Conservation (phyloP, 176 grass and related monocot genomes). For the Miscanthus lutarioriparius region DNA sequence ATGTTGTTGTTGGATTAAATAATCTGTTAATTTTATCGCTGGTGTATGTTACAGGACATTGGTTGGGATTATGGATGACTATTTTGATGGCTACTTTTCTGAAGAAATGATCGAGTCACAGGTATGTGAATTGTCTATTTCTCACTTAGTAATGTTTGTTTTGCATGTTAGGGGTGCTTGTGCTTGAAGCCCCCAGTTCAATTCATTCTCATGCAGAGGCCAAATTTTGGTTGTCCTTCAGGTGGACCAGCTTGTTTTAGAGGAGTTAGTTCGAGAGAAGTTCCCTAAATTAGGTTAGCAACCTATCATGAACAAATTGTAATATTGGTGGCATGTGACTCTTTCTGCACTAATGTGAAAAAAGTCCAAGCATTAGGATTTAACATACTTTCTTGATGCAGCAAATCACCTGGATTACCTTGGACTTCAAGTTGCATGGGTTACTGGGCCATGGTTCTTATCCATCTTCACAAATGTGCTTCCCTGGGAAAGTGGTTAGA, state of each 20-base stretch:
- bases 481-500: slow-evolving; percentile 99
- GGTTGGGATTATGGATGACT: slow-evolving; percentile 93
- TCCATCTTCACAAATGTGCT: slow-evolving; percentile 99
- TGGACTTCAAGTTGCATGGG: slow-evolving; percentile 93
- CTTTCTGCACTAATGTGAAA: slow-evolving; percentile 18
- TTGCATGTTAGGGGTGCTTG: slow-evolving; percentile 18
- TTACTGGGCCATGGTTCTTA: slow-evolving; percentile 97
- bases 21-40: slow-evolving; percentile 37
- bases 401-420: slow-evolving; percentile 96
- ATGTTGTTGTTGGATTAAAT: slow-evolving; percentile 32
- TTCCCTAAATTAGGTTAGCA: slow-evolving; percentile 94
- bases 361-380: slow-evolving; percentile 32
- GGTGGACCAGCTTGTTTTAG: slow-evolving; percentile 98
- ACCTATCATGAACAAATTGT: slow-evolving; percentile 30
- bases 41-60: slow-evolving; percentile 73
- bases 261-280: slow-evolving; percentile 91
- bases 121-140: slow-evolving; percentile 38
- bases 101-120: slow-evolving; percentile 99
- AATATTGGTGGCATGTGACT: slow-evolving; percentile 1
- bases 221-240: slow-evolving; percentile 53
- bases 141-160: slow-evolving; percentile 8
- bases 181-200: slow-evolving; percentile 18
- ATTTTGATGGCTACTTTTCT: slow-evolving; percentile 96
- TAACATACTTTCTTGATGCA: slow-evolving; percentile 53
- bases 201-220: slow-evolving; percentile 22